Evolutionary conservation across 305 asterid genomes (phyloP).

Genomic region (Fraxinus floribunda): DNA sequence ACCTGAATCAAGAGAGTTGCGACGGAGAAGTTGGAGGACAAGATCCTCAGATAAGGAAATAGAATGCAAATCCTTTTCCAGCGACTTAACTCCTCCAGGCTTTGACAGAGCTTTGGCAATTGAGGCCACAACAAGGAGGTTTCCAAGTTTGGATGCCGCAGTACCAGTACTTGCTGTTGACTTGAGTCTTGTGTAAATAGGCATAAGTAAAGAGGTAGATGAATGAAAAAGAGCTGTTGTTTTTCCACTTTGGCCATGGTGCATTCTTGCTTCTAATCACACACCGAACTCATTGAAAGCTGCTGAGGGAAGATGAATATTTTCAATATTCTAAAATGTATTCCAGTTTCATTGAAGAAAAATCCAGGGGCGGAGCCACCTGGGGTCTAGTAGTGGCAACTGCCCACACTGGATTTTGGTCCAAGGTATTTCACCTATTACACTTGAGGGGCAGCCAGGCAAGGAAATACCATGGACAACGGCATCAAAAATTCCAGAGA

Average conservation of each 20-base stretch:
- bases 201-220: constrained; percentile 6
- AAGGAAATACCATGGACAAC: neutral
- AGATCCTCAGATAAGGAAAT: constrained; percentile 55
- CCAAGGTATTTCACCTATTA: neutral
- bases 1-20: constrained; percentile 51
- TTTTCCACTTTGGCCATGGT: constrained; percentile 32
- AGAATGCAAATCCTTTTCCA: constrained; percentile 43
- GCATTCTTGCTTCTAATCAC: constrained; percentile 27
- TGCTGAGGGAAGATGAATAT: neutral
- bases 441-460: neutral
- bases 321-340: neutral
- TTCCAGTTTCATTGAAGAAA: neutral
- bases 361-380: neutral
- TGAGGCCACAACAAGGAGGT: constrained; percentile 64
- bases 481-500: neutral
- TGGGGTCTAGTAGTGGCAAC: neutral
- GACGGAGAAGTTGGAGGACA: constrained; percentile 61
- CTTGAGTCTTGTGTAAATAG: constrained; percentile 13
- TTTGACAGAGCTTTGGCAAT: constrained; percentile 62
- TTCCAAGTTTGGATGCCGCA: constrained; percentile 43
- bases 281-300: neutral
- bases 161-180: constrained; percentile 13
- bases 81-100: constrained; percentile 61
- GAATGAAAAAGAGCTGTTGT: constrained; percentile 12
- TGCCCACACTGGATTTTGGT: neutral